A percentile compares a stretch with the other conserved stretches of the same genome.
Conservation (phyloP, 129 eudicot species). For the Lactuca sativa region DNA sequence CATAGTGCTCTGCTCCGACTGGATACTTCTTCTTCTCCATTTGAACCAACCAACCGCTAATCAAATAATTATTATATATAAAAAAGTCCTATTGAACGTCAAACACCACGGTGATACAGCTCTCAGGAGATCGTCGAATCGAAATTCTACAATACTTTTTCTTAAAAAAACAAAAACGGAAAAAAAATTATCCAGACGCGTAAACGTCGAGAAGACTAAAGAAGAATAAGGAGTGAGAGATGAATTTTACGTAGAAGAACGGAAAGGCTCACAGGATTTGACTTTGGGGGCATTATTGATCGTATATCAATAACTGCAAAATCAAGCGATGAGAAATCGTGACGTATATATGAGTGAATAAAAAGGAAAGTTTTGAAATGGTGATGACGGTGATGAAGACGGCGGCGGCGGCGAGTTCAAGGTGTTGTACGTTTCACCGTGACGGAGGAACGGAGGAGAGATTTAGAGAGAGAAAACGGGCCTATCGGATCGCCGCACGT, state of each 20-base stretch:
- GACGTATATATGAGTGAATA: slow-evolving; percentile 20
- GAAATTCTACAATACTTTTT: slow-evolving; percentile 29
- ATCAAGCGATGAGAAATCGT: slow-evolving; percentile 33
- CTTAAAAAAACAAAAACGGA: slow-evolving; percentile 20
- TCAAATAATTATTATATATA: slow-evolving; percentile 1
- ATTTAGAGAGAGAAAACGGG: slow-evolving; percentile 38
- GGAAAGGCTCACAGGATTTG: slow-evolving; percentile 30
- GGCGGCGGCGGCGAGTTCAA: slow-evolving; percentile 21
- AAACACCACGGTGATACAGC: slow-evolving; percentile 43
- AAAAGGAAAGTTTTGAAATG: slow-evolving; percentile 21
- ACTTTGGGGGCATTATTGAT: slow-evolving; percentile 25
- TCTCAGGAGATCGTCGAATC: slow-evolving; percentile 30
- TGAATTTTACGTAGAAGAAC: slow-evolving; percentile 12
- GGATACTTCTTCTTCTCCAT: slow-evolving; percentile 91
- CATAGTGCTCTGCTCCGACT: slow-evolving; percentile 68
- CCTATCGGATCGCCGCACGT: slow-evolving; percentile 44
- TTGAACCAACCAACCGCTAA: slow-evolving; percentile 7
- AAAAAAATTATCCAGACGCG: slow-evolving; percentile 8
- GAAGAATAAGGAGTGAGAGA: slow-evolving; percentile 10
- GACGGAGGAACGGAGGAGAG: slow-evolving; percentile 34
- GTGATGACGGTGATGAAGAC: slow-evolving; percentile 6
- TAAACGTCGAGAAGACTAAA: background rate
- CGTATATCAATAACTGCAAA: slow-evolving; percentile 13
- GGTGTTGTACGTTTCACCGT: slow-evolving; percentile 33
- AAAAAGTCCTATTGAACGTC: slow-evolving; percentile 32